These are phyloP conservation scores for Neofusicoccum sp. DNA, from an alignment of 2,329 filamentous ascomycete species.

Conservation along the genomic window DNA sequence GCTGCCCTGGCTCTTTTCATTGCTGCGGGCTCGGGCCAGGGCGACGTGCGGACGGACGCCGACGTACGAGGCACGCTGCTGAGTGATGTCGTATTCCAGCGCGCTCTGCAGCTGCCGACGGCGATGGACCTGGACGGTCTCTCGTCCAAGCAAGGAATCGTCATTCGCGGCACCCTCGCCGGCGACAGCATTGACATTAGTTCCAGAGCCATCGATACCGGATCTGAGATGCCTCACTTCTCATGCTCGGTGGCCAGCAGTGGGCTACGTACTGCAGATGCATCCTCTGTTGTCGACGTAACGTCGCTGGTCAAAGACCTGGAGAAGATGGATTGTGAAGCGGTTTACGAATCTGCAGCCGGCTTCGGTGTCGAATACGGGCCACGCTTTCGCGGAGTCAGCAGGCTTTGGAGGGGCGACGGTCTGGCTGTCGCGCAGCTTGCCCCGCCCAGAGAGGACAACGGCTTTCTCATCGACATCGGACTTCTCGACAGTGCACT, in stretches of 20 bases:
- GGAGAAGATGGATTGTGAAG: neutral
- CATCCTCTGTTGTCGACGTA: neutral
- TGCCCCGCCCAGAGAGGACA: neutral
- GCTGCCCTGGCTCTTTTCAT: neutral
- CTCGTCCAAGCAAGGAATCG: neutral
- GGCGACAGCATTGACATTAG: neutral
- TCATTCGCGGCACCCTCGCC: neutral
- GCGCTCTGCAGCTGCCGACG: neutral
- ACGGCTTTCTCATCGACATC: neutral
- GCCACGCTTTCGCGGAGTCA: neutral
- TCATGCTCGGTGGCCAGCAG: neutral
- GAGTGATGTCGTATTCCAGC: neutral
- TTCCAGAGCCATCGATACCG: neutral
- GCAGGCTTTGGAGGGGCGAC: neutral
- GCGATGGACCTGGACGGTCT: neutral
- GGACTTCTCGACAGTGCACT: neutral
- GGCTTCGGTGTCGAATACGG: neutral
- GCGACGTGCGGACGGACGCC: neutral
- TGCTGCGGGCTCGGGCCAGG: neutral
- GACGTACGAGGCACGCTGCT: neutral
- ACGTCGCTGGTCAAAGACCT: neutral
- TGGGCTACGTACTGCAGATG: too few species aligned
- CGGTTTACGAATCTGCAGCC: neutral
- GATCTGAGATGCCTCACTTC: neutral
- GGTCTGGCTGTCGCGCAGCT: neutral